Base-by-base conservation (phyloP, 148 eudicot genomes). In the Diospyros lotus region DNA sequence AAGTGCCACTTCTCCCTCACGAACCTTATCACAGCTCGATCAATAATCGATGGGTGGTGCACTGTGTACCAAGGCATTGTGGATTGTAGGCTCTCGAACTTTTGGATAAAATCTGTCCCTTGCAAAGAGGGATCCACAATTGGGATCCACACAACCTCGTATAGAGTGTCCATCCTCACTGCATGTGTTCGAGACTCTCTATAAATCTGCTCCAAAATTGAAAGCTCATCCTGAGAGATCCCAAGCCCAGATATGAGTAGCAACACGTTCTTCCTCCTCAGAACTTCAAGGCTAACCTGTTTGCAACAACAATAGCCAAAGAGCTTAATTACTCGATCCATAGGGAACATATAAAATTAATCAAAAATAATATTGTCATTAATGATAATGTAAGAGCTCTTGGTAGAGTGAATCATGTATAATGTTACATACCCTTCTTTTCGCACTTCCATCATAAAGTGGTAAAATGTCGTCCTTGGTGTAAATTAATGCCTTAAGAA, bases 21-120 rank as follows among this genome's bases (percentile, higher is more conserved):
- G 48, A 85, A 89, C 86, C 73, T 84, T 15, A 85, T 18, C 45
- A 87, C 85, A 1, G 84, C 87, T 0, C 38, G 80, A n/a, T 75
- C 63, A 13, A 89, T 73, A 0, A 72, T 68, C 5, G 81, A 74
- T 28, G 93, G 93, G 75, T 89, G 86, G 66, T 81, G 74, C 50
- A 83, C 87, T 1, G 90, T 81, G 84, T 87, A 87, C 93, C 93
- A 89, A 18, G 86, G 84, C 89, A 89, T 89, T 8, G 85, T 73
- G 7, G 77, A 80, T n/a, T 80, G 83, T 28, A 87, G 73, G 58
- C 69, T 82, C 76, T 87, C 89, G 43, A 87, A 77, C 43, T 81
- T 55, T 46, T 78, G 75, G 82, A 82, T 72, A 9, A 80, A 42
- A 3, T 89, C 87, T 1, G 81, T 79, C 87, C 91, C 82, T 17